These are phyloP conservation scores for Trichosporon coremiiforme DNA, from an alignment of 1,284 basidiomycete genomes.

Conservation along the genomic window DNA sequence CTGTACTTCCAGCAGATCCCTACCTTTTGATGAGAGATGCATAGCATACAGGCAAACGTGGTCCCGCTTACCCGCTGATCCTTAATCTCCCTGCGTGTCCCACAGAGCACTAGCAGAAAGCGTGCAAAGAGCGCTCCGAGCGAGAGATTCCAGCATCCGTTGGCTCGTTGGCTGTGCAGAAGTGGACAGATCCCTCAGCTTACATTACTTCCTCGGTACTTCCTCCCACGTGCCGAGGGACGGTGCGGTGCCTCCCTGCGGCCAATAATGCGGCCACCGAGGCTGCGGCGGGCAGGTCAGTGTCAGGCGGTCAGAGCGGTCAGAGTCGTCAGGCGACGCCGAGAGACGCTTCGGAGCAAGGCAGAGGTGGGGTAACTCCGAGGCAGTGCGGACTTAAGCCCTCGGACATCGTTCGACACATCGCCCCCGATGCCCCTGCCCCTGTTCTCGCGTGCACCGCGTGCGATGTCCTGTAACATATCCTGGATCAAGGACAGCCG, in stretches of 20 bases:
- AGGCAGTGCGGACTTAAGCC: conserved; percentile 2
- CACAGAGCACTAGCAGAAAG: too few relatives aligned
- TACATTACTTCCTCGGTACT: neutral
- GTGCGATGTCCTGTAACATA: neutral
- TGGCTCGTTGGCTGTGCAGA: neutral
- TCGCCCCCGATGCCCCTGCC: too few relatives aligned
- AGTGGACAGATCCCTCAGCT: neutral
- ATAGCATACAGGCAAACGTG: neutral
- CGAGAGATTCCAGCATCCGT: too few relatives aligned
- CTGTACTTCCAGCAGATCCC: neutral
- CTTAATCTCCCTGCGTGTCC: neutral
- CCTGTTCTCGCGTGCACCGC: neutral
- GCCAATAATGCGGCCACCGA: neutral
- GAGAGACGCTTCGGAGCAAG: too few relatives aligned
- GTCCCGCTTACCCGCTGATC: neutral
- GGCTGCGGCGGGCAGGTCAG: too few relatives aligned
- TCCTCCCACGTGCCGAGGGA: neutral
- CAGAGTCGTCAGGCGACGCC: too few relatives aligned
- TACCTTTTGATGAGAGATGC: neutral
- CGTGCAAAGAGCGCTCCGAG: too few relatives aligned
- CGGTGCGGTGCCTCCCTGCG: neutral
- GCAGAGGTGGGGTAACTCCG: neutral
- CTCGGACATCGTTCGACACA: neutral
- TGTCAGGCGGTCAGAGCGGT: too few relatives aligned
- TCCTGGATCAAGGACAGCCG: neutral